Evolutionary conservation across 2,329 filamentous ascomycete genomes (phyloP).

Genomic region (Ceratocystis eucalypticola): DNA sequence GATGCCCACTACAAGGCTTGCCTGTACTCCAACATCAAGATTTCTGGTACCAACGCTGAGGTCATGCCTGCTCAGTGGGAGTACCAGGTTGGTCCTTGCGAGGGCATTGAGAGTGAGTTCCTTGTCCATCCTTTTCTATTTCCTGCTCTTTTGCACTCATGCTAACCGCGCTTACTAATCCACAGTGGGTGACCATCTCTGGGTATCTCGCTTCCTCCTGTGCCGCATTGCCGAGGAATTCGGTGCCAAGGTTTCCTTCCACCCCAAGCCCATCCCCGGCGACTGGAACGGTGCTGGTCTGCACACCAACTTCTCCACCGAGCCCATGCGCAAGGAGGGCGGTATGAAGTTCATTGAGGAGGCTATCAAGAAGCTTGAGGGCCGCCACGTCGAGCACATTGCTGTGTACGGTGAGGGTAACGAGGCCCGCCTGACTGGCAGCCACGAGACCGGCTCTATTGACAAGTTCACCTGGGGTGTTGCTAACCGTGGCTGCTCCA

Average conservation of each 20-base stretch:
- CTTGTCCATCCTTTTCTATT: not conserved
- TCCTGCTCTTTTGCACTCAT: too few species aligned
- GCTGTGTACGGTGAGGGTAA: constrained; percentile 93
- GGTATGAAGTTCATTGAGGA: constrained; percentile 93
- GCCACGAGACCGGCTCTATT: constrained; percentile 86
- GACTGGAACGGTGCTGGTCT: constrained; percentile 92
- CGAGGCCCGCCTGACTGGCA: constrained; percentile 80
- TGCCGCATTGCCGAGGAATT: constrained; percentile 91
- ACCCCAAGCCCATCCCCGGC: constrained; percentile 89
- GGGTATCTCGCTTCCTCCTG: constrained; percentile 71
- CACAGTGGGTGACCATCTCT: constrained; percentile 85
- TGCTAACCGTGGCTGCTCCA: constrained; percentile 87
- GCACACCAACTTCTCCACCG: constrained; percentile 86
- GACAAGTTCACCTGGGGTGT: constrained; percentile 90
- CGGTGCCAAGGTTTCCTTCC: constrained; percentile 85
- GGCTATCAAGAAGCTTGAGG: constrained; percentile 70
- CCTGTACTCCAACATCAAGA: constrained; percentile 73
- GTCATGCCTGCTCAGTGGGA: constrained; percentile 98
- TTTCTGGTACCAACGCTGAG: constrained; percentile 97
- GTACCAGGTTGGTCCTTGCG: constrained; percentile 75
- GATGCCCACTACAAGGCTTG: constrained; percentile 52
- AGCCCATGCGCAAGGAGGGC: constrained; percentile 76
- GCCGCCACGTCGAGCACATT: constrained; percentile 71
- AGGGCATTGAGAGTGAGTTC: constrained; percentile 63
- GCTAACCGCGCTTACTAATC: not conserved